Evolutionary conservation across 257 asterid genomes (phyloP).

Genomic region (Nyctanthes arbortristis): DNA sequence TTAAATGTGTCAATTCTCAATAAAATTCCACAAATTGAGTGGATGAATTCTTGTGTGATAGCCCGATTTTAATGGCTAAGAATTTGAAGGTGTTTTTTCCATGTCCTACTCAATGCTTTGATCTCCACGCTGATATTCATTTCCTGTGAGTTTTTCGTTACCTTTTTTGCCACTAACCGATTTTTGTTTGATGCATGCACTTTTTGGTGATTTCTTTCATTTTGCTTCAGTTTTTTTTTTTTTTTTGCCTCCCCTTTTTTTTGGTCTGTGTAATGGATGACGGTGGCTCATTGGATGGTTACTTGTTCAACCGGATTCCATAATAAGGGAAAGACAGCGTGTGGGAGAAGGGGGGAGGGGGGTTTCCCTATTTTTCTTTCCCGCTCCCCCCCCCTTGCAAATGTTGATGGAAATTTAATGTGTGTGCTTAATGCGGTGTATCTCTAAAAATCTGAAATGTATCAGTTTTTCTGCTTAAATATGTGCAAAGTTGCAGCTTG

Average conservation of each 20-base stretch:
- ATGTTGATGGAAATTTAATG: no score
- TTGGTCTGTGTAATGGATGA: not conserved
- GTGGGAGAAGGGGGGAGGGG: no score
- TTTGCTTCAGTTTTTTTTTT: not conserved
- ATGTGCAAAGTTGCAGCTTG: not conserved
- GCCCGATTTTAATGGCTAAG: not conserved
- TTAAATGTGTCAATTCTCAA: no score
- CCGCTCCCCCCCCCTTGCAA: no score
- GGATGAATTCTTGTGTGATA: no score
- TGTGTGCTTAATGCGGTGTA: not conserved
- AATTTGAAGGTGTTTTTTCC: not conserved
- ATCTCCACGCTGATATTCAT: not conserved
- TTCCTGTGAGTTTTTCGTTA: not conserved
- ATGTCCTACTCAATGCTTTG: not conserved
- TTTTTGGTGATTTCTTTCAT: no score
- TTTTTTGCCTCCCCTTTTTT: not conserved
- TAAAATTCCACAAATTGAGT: no score
- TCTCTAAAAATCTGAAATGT: not conserved
- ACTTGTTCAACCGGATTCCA: no score
- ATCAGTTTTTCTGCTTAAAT: not conserved
- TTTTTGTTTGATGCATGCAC: not conserved
- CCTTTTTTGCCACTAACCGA: not conserved
- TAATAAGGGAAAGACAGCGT: no score
- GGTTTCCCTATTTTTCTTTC: no score
- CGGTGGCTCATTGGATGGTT: no score